Evolutionary conservation across 352 stramenopile species (phyloP).

Genomic region (Globisporangium cylindrosporum): DNA sequence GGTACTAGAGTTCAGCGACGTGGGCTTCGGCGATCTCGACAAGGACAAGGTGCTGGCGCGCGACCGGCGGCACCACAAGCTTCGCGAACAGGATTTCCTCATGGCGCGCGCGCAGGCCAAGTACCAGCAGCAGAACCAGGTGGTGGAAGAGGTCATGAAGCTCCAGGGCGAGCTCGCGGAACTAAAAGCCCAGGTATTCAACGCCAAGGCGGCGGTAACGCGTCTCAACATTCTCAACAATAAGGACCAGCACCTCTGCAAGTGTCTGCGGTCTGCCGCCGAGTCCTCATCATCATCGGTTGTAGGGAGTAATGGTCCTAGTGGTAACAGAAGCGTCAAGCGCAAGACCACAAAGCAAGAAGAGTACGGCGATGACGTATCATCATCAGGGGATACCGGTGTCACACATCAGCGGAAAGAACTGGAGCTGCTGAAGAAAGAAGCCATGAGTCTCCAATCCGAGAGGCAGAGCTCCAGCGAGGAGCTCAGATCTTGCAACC

Average conservation of each 20-base stretch:
- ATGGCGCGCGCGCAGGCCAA: conserved; percentile 58
- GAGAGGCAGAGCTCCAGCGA: conserved; percentile 25
- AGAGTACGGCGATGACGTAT: not conserved
- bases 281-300: not conserved
- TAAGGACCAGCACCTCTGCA: conserved; percentile 52
- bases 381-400: conserved; percentile 6
- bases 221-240: conserved; percentile 54
- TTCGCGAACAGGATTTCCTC: conserved; percentile 55
- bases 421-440: conserved; percentile 36
- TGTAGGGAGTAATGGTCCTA: not conserved
- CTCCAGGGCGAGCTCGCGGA: conserved; percentile 43
- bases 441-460: conserved; percentile 27
- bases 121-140: conserved; percentile 52
- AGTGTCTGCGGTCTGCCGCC: conserved; percentile 33
- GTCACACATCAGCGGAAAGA: conserved; percentile 33
- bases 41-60: conserved; percentile 43
- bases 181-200: conserved; percentile 37
- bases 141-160: conserved; percentile 48
- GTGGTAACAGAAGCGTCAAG: not conserved
- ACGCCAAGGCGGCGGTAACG: conserved; percentile 31
- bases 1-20: conserved; percentile 12
- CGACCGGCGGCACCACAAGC: conserved; percentile 38
- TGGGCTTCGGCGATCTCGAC: conserved; percentile 27
- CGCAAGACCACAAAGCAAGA: conserved; percentile 14
- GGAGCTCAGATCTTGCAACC: conserved; percentile 23